Base-by-base conservation (phyloP, 2,329 filamentous ascomycete genomes). In the Pseudocercospora crystallina region DNA sequence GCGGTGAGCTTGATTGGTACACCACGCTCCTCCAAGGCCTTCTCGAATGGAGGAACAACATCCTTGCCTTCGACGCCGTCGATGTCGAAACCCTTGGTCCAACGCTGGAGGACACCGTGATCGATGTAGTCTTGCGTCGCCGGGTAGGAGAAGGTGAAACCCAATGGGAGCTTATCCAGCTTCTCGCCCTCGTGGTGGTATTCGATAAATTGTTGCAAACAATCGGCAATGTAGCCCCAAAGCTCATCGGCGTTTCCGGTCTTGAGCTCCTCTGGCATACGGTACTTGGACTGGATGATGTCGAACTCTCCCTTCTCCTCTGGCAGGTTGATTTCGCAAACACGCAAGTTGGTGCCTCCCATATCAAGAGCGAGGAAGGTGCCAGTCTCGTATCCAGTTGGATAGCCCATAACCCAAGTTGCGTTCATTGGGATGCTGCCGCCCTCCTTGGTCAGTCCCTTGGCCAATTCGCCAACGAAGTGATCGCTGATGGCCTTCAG, bases 81-180 rank as follows among this genome's bases (percentile, higher is more conserved):
- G 70, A 97, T 95, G 68, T 96, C 91, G 67, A 96, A 96, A 2
- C 92, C 92, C 77, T 97, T 97, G 61, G 92, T 96, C 92, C 92
- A 97, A 62, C 90, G 85, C 73, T 96, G 91, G 51, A 96, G 80
- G 34, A 96, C 80, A 61, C 91, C 92, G 71, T 95, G 89, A 62
- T 96, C 90, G 65, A 96, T 91, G 73, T 90, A 92, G 63, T 95
- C 84, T 71, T 96, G 92, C 0, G 89, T 94, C 12, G 90, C 91
- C 2, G 92, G 92, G 70, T 96, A 96, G 3, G 89, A 95, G 75
- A 97, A 97, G 39, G 92, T 96, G 76, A 96, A 96, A 65, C 92
- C 92, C 5, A 96, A 81, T 7, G 89, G 88, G 48, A 91, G 76
- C 62, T 81, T 82, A 17, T 81, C 80, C 17, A 89, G 66, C 55